These are phyloP conservation scores for Boletus reticuloceps DNA, from an alignment of 768 basidiomycete species.

Conservation along the genomic window DNA sequence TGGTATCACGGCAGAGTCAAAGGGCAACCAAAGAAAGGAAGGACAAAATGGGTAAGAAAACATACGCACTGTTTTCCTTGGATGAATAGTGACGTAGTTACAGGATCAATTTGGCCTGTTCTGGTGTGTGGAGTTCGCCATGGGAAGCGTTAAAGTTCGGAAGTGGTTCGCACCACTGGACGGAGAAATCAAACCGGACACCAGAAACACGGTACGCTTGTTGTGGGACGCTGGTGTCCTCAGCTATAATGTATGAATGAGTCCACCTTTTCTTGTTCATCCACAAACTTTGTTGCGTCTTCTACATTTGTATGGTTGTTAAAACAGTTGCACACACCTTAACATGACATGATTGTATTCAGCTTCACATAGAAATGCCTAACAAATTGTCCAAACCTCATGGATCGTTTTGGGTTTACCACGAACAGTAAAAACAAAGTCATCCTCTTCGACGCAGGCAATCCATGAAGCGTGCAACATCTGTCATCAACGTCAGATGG, in stretches of 20 bases:
- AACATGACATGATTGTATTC: neutral
- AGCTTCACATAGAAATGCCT: neutral
- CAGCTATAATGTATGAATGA: slow-evolving; percentile 1
- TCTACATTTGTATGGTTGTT: neutral
- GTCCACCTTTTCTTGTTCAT: neutral
- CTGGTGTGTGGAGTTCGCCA: slow-evolving; percentile 49
- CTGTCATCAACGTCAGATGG: neutral
- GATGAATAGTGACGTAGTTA: neutral
- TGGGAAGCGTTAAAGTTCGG: slow-evolving; percentile 39
- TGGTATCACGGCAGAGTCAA: slow-evolving; percentile 53
- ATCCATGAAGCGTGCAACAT: too few relatives aligned
- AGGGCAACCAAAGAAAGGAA: slow-evolving; percentile 42
- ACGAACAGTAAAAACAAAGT: too few relatives aligned
- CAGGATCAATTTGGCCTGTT: slow-evolving; percentile 48
- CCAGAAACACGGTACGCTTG: slow-evolving; percentile 40
- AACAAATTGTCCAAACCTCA: neutral
- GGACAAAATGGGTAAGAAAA: slow-evolving; percentile 44
- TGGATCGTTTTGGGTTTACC: neutral
- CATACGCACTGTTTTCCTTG: neutral
- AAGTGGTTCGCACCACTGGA: slow-evolving; percentile 64
- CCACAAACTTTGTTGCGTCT: neutral
- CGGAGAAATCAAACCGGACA: slow-evolving; percentile 67
- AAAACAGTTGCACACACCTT: slow-evolving; percentile 3
- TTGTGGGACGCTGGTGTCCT: slow-evolving; percentile 44
- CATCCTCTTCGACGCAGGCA: too few relatives aligned